These are phyloP conservation scores for Pseudocercospora vitis DNA, from an alignment of 2,329 filamentous ascomycete species.

Conservation along the genomic window DNA sequence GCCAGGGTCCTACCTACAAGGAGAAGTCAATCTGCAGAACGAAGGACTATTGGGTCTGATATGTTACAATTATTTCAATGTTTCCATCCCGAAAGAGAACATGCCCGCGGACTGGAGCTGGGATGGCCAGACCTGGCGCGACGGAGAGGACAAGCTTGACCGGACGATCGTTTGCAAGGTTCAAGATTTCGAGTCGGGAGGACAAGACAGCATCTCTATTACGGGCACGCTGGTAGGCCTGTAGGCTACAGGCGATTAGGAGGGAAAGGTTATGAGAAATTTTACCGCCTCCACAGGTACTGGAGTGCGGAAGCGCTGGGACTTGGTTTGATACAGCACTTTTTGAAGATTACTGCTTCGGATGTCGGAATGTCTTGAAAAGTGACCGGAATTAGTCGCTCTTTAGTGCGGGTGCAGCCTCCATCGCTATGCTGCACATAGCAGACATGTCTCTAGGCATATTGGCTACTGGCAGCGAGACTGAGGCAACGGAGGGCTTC, in stretches of 20 bases:
- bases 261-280: too few relatives aligned
- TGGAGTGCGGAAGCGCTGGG: too few relatives aligned
- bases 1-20: conserved; percentile 72
- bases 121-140: conserved; percentile 67
- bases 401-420: too few relatives aligned
- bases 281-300: too few relatives aligned
- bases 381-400: too few relatives aligned
- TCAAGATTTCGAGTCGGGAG: conserved; percentile 74
- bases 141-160: conserved; percentile 68
- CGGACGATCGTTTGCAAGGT: conserved; percentile 75
- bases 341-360: too few relatives aligned
- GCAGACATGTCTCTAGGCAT: too few relatives aligned
- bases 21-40: conserved; percentile 79
- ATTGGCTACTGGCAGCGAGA: too few relatives aligned
- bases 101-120: conserved; percentile 80
- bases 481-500: too few relatives aligned
- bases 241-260: conserved; percentile 1
- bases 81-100: conserved; percentile 74
- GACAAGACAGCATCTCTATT: conserved; percentile 25
- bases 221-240: conserved; percentile 22
- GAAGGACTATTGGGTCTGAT: conserved; percentile 86
- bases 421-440: too few relatives aligned
- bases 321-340: too few relatives aligned
- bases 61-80: conserved; percentile 89
- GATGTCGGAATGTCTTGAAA: too few relatives aligned